Base-by-base conservation (phyloP, 2,329 filamentous ascomycete genomes). In the Colletotrichum sidae region DNA sequence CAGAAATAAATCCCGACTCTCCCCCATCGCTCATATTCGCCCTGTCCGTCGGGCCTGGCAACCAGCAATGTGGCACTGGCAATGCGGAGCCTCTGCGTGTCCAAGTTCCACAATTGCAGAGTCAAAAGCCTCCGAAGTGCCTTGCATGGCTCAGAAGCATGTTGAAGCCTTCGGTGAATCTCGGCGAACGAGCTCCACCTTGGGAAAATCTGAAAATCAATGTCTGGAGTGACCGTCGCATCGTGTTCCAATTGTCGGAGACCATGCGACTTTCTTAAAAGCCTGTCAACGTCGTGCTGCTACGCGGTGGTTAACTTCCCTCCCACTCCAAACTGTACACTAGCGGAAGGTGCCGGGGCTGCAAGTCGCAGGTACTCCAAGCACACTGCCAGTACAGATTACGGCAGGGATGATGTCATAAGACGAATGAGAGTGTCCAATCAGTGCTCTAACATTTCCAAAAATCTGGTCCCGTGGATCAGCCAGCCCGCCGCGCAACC, bases 391-490 rank as follows among this genome's bases (percentile, higher is more conserved):
- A 39, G 17, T 12, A 44, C 17, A 59, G 13, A 10, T 25, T 52
- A 41, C 13, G 13, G 50, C 55, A 64, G 6, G 42, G 52, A 52
- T 66, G 63, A 66, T 66, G 58, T 66, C 63, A 66, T 66, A 46
- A 11, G 13, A 11, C 7, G 1, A 13, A 34, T 7, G 8, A 15
- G 8, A 25, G 25, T 25, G 25, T 25, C 63, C 58, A 66, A 66
- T 63, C 63, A 62, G 12, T 13, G 46, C 33, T 34, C 37, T 17
- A 6, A 50, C 7, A 53, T 57, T 52, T 12, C 47, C 47, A 49
- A 53, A 52, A 44, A 33, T 56, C 33, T 46, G 58, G 63, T 63
- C 47, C 37, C 46, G 57, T 52, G 56, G 49, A 17, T 34, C 42
- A 42, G 25, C 45, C 50, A 47, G 39, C 41, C 25, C n/a, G 57